Conservation (phyloP, 2,329 filamentous ascomycete genomes). For the Diaporthe vaccinii region DNA sequence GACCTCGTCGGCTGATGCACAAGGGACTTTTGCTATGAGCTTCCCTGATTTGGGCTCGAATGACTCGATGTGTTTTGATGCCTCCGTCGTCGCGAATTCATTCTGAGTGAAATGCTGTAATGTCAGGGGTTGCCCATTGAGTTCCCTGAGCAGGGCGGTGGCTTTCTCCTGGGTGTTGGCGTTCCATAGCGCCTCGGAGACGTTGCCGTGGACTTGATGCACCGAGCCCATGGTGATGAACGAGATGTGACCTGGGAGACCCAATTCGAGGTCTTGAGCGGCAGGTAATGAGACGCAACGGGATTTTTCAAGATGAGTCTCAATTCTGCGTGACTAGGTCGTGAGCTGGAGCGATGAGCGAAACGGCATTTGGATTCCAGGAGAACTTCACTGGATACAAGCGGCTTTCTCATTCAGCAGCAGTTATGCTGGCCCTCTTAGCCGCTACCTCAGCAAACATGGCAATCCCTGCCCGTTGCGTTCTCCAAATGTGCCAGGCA, state of each 20-base stretch:
- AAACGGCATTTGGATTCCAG: not conserved
- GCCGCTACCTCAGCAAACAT: not conserved
- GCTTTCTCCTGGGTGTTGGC: constrained; percentile 50
- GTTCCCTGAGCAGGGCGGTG: constrained; percentile 40
- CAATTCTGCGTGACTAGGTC: not conserved
- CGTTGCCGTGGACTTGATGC: constrained; percentile 11
- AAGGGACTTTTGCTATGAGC: constrained; percentile 45
- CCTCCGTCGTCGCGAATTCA: constrained; percentile 35
- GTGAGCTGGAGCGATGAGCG: not conserved
- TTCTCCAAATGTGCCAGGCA: not conserved
- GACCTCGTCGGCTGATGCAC: constrained; percentile 45
- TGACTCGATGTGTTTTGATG: constrained; percentile 45
- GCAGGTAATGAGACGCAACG: too few species aligned
- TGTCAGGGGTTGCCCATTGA: constrained; percentile 24
- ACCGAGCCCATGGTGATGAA: constrained; percentile 10
- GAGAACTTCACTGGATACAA: not conserved
- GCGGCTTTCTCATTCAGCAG: not conserved
- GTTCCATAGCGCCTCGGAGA: constrained; percentile 43
- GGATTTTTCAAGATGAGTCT: not conserved
- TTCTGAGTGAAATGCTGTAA: constrained; percentile 45
- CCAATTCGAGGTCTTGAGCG: not conserved
- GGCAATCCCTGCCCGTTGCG: not conserved
- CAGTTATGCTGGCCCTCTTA: not conserved
- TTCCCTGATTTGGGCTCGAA: constrained; percentile 50
- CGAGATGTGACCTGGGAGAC: not conserved